These are phyloP conservation scores for Microbotryum violaceum DNA, from an alignment of 1,284 basidiomycete genomes.

Conservation along the genomic window DNA sequence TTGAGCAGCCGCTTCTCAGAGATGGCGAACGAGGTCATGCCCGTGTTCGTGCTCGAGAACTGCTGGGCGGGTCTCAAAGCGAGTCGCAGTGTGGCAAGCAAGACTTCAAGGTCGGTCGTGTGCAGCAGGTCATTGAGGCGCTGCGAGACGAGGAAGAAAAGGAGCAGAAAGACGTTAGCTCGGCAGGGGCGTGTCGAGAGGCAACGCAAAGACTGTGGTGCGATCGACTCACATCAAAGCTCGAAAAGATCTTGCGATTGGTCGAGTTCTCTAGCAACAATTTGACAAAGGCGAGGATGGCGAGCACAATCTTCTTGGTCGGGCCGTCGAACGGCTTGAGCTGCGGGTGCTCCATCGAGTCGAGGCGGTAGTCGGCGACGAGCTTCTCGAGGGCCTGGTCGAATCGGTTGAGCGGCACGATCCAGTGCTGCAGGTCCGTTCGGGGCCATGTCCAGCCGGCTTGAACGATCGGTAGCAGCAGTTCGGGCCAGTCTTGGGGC, in stretches of 20 bases:
- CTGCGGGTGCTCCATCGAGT: conserved; percentile 60
- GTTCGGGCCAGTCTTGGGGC: conserved; percentile 23
- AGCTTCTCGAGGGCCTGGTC: conserved; percentile 76
- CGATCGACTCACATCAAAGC: conserved; percentile 73
- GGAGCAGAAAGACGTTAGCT: background rate
- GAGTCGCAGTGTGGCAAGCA: conserved; percentile 74
- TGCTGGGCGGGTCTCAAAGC: conserved; percentile 89
- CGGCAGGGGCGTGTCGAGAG: background rate
- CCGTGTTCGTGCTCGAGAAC: conserved; percentile 57
- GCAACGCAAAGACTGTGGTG: background rate
- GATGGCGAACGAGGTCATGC: conserved; percentile 54
- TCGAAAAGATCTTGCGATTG: conserved; percentile 91
- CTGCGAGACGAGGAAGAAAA: conserved; percentile 44
- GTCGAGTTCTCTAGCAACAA: conserved; percentile 95
- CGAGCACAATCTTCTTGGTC: conserved; percentile 67
- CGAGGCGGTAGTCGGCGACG: conserved; percentile 64
- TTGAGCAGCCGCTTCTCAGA: conserved; percentile 41
- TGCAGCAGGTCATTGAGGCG: conserved; percentile 80
- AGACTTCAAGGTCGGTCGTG: conserved; percentile 80
- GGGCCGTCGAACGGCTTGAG: conserved; percentile 66
- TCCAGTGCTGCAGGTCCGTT: conserved; percentile 95
- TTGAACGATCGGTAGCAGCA: conserved; percentile 18
- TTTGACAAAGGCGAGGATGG: conserved; percentile 79
- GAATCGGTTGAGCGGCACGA: conserved; percentile 89
- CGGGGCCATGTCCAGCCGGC: conserved; percentile 81